Conservation (phyloP, 441 rosid genomes). For the Aleurites moluccanus region DNA sequence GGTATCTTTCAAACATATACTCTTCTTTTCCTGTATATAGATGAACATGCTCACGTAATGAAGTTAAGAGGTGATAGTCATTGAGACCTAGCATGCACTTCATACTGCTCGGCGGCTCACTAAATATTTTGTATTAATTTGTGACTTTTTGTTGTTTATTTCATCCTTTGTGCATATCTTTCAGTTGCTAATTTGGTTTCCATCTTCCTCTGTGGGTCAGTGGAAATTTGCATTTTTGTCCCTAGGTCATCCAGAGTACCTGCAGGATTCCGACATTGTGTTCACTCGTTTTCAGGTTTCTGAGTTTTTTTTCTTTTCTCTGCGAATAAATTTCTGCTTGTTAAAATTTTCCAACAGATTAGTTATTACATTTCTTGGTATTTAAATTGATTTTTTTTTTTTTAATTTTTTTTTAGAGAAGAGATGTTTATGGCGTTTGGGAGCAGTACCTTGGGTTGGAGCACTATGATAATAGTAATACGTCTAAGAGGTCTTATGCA, state of each 20-base stretch:
- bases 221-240: conserved; percentile 94
- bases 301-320: neutral
- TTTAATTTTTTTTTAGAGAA: conserved; percentile 46
- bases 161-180: neutral
- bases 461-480: conserved; percentile 75
- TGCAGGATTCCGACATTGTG: conserved; percentile 71
- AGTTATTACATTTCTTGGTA: neutral
- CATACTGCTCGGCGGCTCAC: too few relatives aligned
- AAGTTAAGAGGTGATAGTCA: neutral
- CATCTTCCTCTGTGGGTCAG: conserved; percentile 35
- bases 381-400: conserved; percentile 3
- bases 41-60: neutral
- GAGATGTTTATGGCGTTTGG: conserved; percentile 92
- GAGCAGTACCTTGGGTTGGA: conserved; percentile 97
- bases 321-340: neutral
- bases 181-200: neutral
- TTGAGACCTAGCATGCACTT: neutral
- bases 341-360: too few relatives aligned
- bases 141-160: neutral
- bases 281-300: conserved; percentile 81
- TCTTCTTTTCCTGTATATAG: neutral
- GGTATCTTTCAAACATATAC: conserved; percentile 37
- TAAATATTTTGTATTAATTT: neutral
- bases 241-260: conserved; percentile 85
- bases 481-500: conserved; percentile 84